phyloP scores from a whole-genome alignment of 2,329 filamentous ascomycete genomes.

The Xylariales sp. region DNA sequence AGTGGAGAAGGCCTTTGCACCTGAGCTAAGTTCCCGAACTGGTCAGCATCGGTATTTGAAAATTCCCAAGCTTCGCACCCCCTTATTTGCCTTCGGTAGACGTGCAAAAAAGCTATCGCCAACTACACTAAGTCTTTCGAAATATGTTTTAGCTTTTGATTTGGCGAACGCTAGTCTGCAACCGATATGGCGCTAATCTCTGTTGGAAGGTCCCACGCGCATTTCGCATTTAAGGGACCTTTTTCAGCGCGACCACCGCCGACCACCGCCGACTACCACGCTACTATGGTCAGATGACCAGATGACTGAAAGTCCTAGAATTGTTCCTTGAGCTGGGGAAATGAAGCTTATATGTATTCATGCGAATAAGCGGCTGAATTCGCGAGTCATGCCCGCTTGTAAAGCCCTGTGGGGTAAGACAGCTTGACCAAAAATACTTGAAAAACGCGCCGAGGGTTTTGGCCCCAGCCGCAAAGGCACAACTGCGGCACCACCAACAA shows the following conservation, averaged over 20 bases:
- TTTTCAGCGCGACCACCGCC: not conserved
- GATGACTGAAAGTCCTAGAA: not conserved
- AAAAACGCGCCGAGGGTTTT: not conserved
- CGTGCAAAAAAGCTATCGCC: not conserved
- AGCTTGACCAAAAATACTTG: not conserved
- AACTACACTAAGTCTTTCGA: not conserved
- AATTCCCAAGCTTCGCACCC: not conserved
- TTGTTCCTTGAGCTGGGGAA: not conserved
- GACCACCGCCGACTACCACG: not conserved
- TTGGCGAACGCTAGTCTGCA: not conserved
- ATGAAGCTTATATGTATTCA: not conserved
- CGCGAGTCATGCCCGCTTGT: not conserved
- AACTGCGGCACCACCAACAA: not conserved
- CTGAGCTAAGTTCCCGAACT: not conserved
- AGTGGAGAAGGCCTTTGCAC: slow-evolving; percentile 15
- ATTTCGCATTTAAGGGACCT: not conserved
- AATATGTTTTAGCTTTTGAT: not conserved
- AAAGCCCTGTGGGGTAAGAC: slow-evolving; percentile 7
- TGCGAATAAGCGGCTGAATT: not conserved
- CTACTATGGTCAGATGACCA: not conserved
- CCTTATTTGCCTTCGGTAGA: not conserved
- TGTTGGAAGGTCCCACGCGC: not conserved
- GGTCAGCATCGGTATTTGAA: slow-evolving; percentile 4
- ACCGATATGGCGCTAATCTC: not conserved
- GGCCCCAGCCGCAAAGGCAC: not conserved